A percentile compares a stretch with the other conserved stretches of the same genome.
phyloP scores from a whole-genome alignment of 1,139 yeast genomes.

The Pichia terricola region DNA sequence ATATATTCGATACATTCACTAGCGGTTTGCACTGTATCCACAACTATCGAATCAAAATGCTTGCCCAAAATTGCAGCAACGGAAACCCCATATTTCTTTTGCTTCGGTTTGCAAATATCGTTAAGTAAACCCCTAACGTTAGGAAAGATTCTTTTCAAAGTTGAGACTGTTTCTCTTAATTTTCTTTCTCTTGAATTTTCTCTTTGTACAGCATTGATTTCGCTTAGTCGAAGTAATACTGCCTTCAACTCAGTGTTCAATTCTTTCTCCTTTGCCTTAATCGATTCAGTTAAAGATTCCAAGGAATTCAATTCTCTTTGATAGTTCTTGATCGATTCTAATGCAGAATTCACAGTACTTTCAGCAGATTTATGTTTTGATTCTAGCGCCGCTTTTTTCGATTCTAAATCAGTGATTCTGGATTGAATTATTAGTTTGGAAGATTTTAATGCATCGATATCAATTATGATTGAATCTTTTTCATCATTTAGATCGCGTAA shows the following conservation, averaged over 20 bases:
- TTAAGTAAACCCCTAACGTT: slow-evolving; percentile 74
- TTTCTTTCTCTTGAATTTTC: slow-evolving; percentile 64
- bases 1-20: slow-evolving; percentile 73
- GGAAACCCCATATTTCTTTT: slow-evolving; percentile 66
- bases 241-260: slow-evolving; percentile 59
- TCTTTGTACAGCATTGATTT: slow-evolving; percentile 63
- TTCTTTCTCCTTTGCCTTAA: slow-evolving; percentile 40
- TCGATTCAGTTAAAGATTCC: slow-evolving; percentile 37
- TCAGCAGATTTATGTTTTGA: slow-evolving; percentile 30
- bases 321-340: slow-evolving; percentile 27
- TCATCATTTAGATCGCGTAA: slow-evolving; percentile 37
- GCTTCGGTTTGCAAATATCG: slow-evolving; percentile 74
- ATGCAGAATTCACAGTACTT: slow-evolving; percentile 23
- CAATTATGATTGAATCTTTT: slow-evolving; percentile 32
- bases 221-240: slow-evolving; percentile 54
- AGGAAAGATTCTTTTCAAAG: slow-evolving; percentile 63
- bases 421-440: slow-evolving; percentile 36
- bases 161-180: slow-evolving; percentile 61
- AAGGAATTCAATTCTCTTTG: slow-evolving; percentile 35
- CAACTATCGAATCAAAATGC: slow-evolving; percentile 74
- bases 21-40: slow-evolving; percentile 67
- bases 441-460: slow-evolving; percentile 32
- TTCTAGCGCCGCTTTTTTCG: slow-evolving; percentile 29
- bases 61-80: slow-evolving; percentile 73
- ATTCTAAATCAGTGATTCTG: slow-evolving; percentile 31